Percentiles rank a stretch among this genome's conserved stretches.
Evolutionary conservation across 2,329 filamentous ascomycete genomes (phyloP).

Genomic region (Nigrospora sphaerica): DNA sequence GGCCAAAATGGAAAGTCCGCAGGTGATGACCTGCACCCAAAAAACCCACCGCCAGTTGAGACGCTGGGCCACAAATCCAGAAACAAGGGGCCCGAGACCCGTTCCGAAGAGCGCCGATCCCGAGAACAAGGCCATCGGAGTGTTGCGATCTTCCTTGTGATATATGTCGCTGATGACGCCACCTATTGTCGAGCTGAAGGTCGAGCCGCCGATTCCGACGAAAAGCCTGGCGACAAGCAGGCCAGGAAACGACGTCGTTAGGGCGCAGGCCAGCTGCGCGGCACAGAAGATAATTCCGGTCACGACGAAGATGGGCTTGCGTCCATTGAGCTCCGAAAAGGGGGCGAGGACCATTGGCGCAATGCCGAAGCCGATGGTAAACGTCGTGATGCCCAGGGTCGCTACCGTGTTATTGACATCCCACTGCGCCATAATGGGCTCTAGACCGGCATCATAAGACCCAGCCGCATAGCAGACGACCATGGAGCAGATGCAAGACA

Average conservation of each 20-base stretch:
- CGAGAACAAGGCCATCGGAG: slow-evolving; percentile 86
- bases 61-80: slow-evolving; percentile 16
- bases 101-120: slow-evolving; percentile 72
- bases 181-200: slow-evolving; percentile 85
- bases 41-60: slow-evolving; percentile 95
- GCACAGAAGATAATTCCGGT: slow-evolving; percentile 66
- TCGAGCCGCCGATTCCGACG: slow-evolving; percentile 68
- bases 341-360: slow-evolving; percentile 83
- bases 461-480: slow-evolving; percentile 77
- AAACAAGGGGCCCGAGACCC: slow-evolving; percentile 63
- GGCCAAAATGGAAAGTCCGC: slow-evolving; percentile 54
- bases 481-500: slow-evolving; percentile 70
- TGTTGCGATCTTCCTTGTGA: slow-evolving; percentile 70
- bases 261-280: slow-evolving; percentile 66
- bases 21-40: slow-evolving; percentile 72
- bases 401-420: slow-evolving; percentile 57
- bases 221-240: slow-evolving; percentile 73
- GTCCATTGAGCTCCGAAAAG: slow-evolving; percentile 79
- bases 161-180: slow-evolving; percentile 86
- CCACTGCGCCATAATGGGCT: slow-evolving; percentile 60
- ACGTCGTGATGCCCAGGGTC: slow-evolving; percentile 72
- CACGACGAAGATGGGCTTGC: slow-evolving; percentile 72
- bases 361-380: slow-evolving; percentile 71
- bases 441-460: slow-evolving; percentile 64
- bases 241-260: slow-evolving; percentile 61